phyloP scores from a whole-genome alignment of 2,329 filamentous ascomycete genomes.

The Volutella citrinella region DNA sequence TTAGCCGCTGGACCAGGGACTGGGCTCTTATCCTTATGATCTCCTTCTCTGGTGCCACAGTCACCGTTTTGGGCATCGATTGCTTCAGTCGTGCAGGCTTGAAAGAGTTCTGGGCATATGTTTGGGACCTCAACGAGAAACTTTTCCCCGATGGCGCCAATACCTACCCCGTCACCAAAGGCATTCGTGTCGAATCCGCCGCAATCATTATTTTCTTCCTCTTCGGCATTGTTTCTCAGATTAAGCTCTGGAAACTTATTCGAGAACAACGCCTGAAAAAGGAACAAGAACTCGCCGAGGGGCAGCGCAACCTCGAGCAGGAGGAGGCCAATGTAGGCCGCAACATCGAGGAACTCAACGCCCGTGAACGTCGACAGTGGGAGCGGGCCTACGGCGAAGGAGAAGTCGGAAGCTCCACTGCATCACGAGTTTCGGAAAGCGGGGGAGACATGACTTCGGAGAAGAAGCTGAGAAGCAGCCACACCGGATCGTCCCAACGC shows the following conservation, averaged over 20 bases:
- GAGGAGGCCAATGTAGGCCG: constrained; percentile 71
- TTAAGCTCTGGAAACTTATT: constrained; percentile 82
- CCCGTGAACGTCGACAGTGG: constrained; percentile 66
- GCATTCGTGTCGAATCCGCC: constrained; percentile 82
- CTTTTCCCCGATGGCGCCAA: constrained; percentile 74
- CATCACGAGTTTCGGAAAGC: constrained; percentile 49
- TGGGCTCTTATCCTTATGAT: constrained; percentile 76
- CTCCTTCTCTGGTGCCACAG: constrained; percentile 78
- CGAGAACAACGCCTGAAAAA: constrained; percentile 57
- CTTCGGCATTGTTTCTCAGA: constrained; percentile 77
- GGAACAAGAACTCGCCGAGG: constrained; percentile 47
- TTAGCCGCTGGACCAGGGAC: constrained; percentile 72
- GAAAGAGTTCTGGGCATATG: constrained; percentile 94
- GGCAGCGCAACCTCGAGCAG: constrained; percentile 51
- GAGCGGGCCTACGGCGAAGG: constrained; percentile 72
- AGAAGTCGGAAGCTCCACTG: constrained; percentile 30
- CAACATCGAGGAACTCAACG: constrained; percentile 60
- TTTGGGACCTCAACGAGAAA: constrained; percentile 78
- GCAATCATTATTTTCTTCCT: constrained; percentile 71
- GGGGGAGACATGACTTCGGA: constrained; percentile 48
- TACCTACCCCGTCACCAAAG: constrained; percentile 82
- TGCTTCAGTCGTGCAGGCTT: constrained; percentile 86
- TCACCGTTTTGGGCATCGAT: constrained; percentile 79
- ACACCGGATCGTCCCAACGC: constrained; percentile 32
- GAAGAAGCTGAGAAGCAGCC: constrained; percentile 36